These are phyloP conservation scores for Knoxia roxburghii DNA, from an alignment of 257 asterid species.

Conservation along the genomic window DNA sequence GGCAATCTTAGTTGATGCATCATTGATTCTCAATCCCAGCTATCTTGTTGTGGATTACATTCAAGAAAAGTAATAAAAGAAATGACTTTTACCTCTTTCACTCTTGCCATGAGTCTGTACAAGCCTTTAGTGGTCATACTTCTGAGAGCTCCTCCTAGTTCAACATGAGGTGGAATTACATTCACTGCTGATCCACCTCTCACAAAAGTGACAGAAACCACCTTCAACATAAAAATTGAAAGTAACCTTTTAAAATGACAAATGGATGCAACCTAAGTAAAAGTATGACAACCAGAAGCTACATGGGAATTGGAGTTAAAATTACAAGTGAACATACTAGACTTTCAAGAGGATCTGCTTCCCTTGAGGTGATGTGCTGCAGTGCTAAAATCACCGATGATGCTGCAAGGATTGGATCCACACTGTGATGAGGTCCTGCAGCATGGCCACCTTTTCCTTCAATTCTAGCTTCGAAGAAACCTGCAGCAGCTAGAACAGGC, in stretches of 20 bases:
- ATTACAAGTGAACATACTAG: constrained; percentile 32
- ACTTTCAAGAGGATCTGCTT: constrained; percentile 67
- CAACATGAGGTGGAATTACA: constrained; percentile 55
- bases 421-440: constrained; percentile 51
- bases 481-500: constrained; percentile 56
- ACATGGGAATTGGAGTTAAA: no score
- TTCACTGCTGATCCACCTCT: constrained; percentile 61
- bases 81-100: constrained; percentile 66
- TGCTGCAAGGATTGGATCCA: constrained; percentile 69
- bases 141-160: constrained; percentile 74
- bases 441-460: constrained; percentile 85
- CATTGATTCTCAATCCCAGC: no score
- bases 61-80: no score
- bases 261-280: no score
- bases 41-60: no score
- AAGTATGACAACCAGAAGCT: no score
- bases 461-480: constrained; percentile 58
- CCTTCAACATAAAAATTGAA: constrained; percentile 37
- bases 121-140: constrained; percentile 77
- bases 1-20: no score
- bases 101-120: constrained; percentile 53
- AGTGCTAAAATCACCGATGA: constrained; percentile 59
- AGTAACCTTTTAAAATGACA: not conserved
- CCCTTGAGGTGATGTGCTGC: constrained; percentile 75
- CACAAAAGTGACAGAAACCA: constrained; percentile 68